A percentile compares a stretch with the other conserved stretches of the same genome.
Conservation (phyloP, 2,329 filamentous ascomycete genomes). For the Sodiomyces alkalinus region DNA sequence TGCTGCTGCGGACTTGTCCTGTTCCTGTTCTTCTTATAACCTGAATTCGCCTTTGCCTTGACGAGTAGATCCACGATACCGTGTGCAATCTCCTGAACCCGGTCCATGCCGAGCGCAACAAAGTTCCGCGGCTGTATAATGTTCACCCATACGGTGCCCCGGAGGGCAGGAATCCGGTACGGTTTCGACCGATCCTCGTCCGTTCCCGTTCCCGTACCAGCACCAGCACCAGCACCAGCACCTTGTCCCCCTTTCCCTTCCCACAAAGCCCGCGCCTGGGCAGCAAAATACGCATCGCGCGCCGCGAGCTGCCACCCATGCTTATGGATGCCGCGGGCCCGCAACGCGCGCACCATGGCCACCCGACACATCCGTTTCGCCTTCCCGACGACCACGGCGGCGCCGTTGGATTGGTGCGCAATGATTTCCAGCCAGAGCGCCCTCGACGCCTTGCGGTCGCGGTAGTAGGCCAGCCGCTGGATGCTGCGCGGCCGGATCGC, state of each 20-base stretch:
- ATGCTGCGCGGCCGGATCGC: not conserved
- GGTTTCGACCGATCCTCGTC: too few species aligned
- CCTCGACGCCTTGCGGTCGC: not conserved
- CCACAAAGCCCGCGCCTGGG: not conserved
- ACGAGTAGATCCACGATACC: too few species aligned
- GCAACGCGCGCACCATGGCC: slow-evolving; percentile 1
- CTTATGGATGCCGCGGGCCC: slow-evolving; percentile 1
- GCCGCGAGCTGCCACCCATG: not conserved
- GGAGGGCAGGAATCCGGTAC: not conserved
- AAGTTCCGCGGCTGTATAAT: not conserved
- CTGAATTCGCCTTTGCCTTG: too few species aligned
- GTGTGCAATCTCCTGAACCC: not conserved
- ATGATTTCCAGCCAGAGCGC: slow-evolving; percentile 1
- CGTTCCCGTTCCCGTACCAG: not conserved
- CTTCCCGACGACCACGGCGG: not conserved
- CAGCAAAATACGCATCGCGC: not conserved
- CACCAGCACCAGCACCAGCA: not conserved
- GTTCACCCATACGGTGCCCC: not conserved
- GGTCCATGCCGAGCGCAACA: not conserved
- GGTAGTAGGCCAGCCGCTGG: not conserved
- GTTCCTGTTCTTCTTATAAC: too few species aligned
- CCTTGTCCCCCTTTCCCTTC: not conserved
- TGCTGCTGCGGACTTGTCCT: too few species aligned
- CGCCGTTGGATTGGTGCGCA: not conserved
- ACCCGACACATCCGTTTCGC: slow-evolving; percentile 1